Base-by-base conservation (phyloP, 192 early-diverging fungal genomes). In the Backusella australiensis region DNA sequence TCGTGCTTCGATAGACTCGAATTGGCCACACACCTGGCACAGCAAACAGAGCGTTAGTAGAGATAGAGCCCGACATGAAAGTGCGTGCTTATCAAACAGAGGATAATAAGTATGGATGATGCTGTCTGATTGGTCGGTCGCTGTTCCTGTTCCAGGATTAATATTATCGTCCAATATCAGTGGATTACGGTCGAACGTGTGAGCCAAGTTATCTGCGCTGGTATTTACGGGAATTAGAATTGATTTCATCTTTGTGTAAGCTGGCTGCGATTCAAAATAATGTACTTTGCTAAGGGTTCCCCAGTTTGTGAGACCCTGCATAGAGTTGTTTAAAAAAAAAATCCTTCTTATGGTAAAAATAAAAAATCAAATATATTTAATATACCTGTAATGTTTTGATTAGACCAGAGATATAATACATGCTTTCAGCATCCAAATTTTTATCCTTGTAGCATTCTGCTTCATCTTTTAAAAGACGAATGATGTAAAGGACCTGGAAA, bases 251-350 rank as follows among this genome's bases (percentile, higher is more conserved):
- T 38, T 35, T 39, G 11, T 36, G 36, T 69, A 69, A 3, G 56
- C 23, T 12, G 56, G 56, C 56, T 63, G 56, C 14, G 56, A 26
- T 63, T 63, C 26, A 63, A 38, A 69, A 39, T 21, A 23, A 26
- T n/a, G 2, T 4, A 38, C 35, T 69, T 39, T 35, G 21, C 35
- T 21, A 21, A 69, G 34, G 9, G 1, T 69, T 69, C 34, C 68
- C 68, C 68, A 69, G 36, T 69, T 41, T 69, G 68, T 69, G 38
- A 69, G 34, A 23, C 38, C 38, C 68, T 69, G n/a, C 6, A 39
- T 39, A 69, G 5, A 34, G 12, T 41, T 39, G 67, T 69, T 41
- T 23, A 19, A 36, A 23, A 21, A 41, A 26, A 41, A 26, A 29
- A 63, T 63, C 56, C 56, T 63, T 63, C 14, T 26, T 63, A 29